Evolutionary conservation across 140 eudicot genomes (phyloP).

Genomic region (Erigeron philadelphicus): DNA sequence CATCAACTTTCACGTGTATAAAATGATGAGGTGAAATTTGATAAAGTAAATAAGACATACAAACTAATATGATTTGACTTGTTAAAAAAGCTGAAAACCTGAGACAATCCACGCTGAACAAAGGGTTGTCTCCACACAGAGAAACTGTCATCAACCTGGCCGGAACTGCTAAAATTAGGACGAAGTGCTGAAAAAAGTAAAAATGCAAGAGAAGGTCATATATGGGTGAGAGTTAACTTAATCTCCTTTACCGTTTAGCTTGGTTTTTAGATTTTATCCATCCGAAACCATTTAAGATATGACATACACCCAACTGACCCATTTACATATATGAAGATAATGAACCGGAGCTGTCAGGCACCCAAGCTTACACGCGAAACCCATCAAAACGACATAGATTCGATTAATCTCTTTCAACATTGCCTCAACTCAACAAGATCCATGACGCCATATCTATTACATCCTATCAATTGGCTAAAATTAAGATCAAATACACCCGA

Average conservation of each 20-base stretch:
- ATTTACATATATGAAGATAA: no score
- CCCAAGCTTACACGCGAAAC: no score
- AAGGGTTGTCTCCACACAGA: conserved; percentile 83
- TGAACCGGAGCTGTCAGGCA: no score
- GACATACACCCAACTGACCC: conserved; percentile 14
- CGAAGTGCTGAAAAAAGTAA: conserved; percentile 74
- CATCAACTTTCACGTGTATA: neutral
- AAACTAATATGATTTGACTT: neutral
- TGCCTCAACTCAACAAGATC: no score
- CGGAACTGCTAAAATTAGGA: conserved; percentile 60
- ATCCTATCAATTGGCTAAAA: no score
- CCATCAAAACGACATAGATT: no score
- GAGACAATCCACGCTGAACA: conserved; percentile 82
- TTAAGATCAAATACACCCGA: no score
- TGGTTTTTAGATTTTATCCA: neutral
- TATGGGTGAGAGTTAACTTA: neutral
- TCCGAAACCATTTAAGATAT: neutral
- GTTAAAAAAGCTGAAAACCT: conserved; percentile 41
- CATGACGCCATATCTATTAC: no score
- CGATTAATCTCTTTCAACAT: no score
- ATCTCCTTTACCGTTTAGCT: neutral
- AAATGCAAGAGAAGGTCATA: conserved; percentile 12
- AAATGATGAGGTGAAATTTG: conserved; percentile 1
- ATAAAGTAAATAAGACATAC: conserved; percentile 2
- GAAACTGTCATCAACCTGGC: conserved; percentile 69